A percentile compares a stretch with the other conserved stretches of the same genome.
These are phyloP conservation scores for Epichloe coenophiala DNA, from an alignment of 2,329 filamentous ascomycete species.

Conservation along the genomic window DNA sequence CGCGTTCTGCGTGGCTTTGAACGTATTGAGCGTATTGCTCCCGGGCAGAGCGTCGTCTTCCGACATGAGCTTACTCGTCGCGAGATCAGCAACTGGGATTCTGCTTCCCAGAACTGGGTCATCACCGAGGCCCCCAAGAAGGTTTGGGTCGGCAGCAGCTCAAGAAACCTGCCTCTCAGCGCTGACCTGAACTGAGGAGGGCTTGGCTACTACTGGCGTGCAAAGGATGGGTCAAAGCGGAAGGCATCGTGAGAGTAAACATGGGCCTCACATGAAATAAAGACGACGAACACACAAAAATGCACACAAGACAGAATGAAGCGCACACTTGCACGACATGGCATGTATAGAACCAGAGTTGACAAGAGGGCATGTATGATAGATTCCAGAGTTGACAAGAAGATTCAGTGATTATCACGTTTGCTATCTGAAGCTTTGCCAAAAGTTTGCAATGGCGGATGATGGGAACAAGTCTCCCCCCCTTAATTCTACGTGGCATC, in stretches of 20 bases:
- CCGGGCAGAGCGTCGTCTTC: slow-evolving; percentile 57
- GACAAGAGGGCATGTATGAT: neutral
- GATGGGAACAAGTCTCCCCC: too few relatives aligned
- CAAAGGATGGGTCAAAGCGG: neutral
- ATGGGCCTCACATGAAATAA: neutral
- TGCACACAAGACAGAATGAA: too few relatives aligned
- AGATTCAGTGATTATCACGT: too few relatives aligned
- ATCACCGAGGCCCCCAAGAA: slow-evolving; percentile 37
- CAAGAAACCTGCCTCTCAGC: slow-evolving; percentile 36
- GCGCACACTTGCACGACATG: too few relatives aligned
- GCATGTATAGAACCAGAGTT: neutral
- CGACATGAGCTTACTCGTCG: slow-evolving; percentile 57
- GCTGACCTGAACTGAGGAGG: slow-evolving; percentile 5
- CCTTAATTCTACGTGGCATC: too few relatives aligned
- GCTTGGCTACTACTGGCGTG: too few relatives aligned
- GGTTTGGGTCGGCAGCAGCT: slow-evolving; percentile 41
- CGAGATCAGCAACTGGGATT: slow-evolving; percentile 82
- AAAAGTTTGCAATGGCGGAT: too few relatives aligned
- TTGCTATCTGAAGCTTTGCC: too few relatives aligned
- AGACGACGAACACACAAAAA: neutral
- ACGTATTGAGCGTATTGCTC: slow-evolving; percentile 50
- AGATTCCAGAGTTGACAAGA: too few relatives aligned
- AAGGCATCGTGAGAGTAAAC: neutral
- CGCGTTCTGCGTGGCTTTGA: slow-evolving; percentile 69
- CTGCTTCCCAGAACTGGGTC: slow-evolving; percentile 70